phyloP scores from a whole-genome alignment of 495 filamentous ascomycete genomes.

The Chaetomium tenue region DNA sequence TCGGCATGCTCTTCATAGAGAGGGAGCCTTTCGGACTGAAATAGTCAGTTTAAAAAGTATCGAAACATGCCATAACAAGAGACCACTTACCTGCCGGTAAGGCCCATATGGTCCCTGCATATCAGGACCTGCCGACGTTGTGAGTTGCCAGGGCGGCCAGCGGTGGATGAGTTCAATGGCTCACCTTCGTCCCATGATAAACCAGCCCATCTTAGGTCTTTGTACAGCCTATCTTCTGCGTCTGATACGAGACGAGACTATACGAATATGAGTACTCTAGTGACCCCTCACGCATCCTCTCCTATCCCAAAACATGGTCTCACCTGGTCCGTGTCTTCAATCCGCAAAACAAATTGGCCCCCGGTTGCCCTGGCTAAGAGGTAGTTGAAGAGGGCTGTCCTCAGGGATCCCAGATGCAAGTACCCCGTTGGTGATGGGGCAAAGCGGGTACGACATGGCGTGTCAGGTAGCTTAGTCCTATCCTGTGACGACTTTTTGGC shows the following conservation, averaged over 20 bases:
- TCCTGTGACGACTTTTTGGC: background rate
- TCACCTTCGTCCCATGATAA: constrained; percentile 91
- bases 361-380: constrained; percentile 81
- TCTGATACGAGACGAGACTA: constrained; percentile 56
- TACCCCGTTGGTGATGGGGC: constrained; percentile 94
- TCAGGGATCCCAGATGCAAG: constrained; percentile 84
- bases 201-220: constrained; percentile 85
- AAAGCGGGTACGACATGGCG: constrained; percentile 84
- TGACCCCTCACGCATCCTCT: background rate
- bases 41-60: background rate
- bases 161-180: background rate
- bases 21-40: constrained; percentile 72
- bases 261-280: constrained; percentile 19
- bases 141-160: constrained; percentile 20
- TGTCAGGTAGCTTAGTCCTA: constrained; percentile 47
- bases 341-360: constrained; percentile 86
- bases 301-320: constrained; percentile 5
- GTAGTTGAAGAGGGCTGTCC: constrained; percentile 92
- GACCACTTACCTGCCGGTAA: constrained; percentile 69
- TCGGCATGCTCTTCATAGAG: constrained; percentile 73
- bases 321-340: constrained; percentile 97
- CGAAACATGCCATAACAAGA: no score
- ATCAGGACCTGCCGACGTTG: constrained; percentile 61
- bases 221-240: constrained; percentile 71
- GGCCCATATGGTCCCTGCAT: constrained; percentile 77